Base-by-base conservation (phyloP, 352 stramenopile species). In the Pythium brachiatum region DNA sequence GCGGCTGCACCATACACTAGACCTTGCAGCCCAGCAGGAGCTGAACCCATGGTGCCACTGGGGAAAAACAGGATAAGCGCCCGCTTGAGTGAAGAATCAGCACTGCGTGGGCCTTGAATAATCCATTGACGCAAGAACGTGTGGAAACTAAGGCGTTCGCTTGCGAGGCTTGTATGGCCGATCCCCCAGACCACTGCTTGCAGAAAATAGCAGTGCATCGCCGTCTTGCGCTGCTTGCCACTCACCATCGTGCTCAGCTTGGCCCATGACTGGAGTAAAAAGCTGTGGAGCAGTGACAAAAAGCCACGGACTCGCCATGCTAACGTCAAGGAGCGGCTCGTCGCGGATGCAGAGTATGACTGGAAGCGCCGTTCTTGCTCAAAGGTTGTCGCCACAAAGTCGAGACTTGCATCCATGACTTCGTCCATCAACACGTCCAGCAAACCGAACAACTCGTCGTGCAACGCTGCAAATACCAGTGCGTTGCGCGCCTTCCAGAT, bases 101-200 rank as follows among this genome's bases (percentile, higher is more conserved):
- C 63, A 3, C 48, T 78, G 11, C 71, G 66, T 0, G 81, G 73
- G 5, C 79, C 81, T 34, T 70, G 67, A 50, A 86, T 75, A 34
- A 90, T 83, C 25, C 79, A 72, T 34, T 86, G 70, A 0, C 75
- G 75, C 15, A 94, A 46, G 55, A 91, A 91, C 2, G 70, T 48
- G 57, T 94, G 72, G 27, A 91, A 94, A 18, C 78, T 84, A 0
- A 79, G 68, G 1, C 80, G 72, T 36, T 94, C 85, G 20, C 66
- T 47, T 7, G 46, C 23, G 38, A 76, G 59, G 8, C 64, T 66
- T 0, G 85, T 91, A 59, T 73, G 68, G 1, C 85, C 85, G 7
- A 94, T 62, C 7, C 85, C 76, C 85, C 85, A 94, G 5, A 94
- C 73, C 1, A 94, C 62, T 13, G 81, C 74, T 44, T 92, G 85